phyloP scores from a whole-genome alignment of 2,329 filamentous ascomycete genomes.

The Pseudogymnoascus sp. region DNA sequence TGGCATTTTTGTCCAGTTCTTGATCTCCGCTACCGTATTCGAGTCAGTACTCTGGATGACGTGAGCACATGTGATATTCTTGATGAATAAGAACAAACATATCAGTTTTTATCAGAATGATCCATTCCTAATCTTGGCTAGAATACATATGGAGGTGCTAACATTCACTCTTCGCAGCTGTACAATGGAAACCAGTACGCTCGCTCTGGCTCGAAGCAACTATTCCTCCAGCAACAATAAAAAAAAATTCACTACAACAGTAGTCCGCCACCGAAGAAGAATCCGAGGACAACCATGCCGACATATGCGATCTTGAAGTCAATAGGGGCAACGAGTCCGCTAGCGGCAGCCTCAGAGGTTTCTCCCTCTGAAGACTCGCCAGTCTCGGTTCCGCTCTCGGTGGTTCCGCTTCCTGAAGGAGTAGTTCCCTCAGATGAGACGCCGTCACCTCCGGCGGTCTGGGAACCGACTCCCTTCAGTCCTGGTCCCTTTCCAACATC shows the following conservation, averaged over 20 bases:
- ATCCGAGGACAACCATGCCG: constrained; percentile 2
- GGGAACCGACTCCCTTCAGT: not conserved
- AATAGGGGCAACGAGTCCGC: not conserved
- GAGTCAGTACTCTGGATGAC: not conserved
- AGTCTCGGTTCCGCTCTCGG: not conserved
- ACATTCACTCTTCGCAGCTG: not conserved
- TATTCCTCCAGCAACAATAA: not conserved
- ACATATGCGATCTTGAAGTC: not conserved
- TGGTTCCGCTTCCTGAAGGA: not conserved
- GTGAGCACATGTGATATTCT: not conserved
- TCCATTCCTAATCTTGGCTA: constrained; percentile 2
- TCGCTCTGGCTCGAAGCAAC: not conserved
- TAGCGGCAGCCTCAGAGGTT: not conserved
- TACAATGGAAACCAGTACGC: not conserved
- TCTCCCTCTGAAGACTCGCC: not conserved
- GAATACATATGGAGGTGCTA: constrained; percentile 2
- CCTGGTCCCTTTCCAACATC: not conserved
- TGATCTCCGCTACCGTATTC: not conserved
- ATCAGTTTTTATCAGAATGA: not conserved
- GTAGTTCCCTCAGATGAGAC: not conserved
- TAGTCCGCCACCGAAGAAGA: not conserved
- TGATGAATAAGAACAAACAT: not conserved
- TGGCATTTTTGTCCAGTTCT: not conserved
- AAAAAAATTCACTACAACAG: not conserved
- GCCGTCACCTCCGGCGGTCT: not conserved